phyloP scores from a whole-genome alignment of 108 stramenopile species.

The Fragilariopsis cylindrus region DNA sequence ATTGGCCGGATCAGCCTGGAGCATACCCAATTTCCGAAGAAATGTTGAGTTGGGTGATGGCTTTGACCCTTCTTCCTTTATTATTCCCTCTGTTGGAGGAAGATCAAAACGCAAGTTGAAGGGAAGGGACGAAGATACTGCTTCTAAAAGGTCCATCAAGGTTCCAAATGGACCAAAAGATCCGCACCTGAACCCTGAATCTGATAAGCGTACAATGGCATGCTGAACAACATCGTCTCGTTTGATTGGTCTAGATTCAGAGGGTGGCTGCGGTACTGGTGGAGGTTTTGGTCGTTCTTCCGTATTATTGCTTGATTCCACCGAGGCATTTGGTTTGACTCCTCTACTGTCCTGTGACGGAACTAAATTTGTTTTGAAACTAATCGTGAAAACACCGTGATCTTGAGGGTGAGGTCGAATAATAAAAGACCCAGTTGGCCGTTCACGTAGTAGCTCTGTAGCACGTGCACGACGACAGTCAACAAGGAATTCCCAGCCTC shows the following conservation, averaged over 20 bases:
- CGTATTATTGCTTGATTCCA: slow-evolving; percentile 9
- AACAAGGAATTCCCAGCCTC: slow-evolving; percentile 91
- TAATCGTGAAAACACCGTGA: slow-evolving; percentile 86
- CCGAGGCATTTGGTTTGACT: slow-evolving; percentile 13
- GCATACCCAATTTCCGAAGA: slow-evolving; percentile 67
- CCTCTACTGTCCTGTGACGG: slow-evolving; percentile 39
- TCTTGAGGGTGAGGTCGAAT: slow-evolving; percentile 85
- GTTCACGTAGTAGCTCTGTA: slow-evolving; percentile 70
- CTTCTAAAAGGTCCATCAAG: slow-evolving; percentile 74
- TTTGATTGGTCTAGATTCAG: slow-evolving; percentile 41
- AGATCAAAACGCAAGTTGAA: slow-evolving; percentile 77
- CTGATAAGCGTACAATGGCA: slow-evolving; percentile 83
- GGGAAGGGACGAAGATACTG: slow-evolving; percentile 82
- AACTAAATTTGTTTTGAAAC: slow-evolving; percentile 83
- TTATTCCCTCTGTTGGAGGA: slow-evolving; percentile 76
- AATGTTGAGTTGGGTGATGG: slow-evolving; percentile 78
- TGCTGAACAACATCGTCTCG: slow-evolving; percentile 86
- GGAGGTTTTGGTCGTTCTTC: slow-evolving; percentile 21
- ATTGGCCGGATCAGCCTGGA: slow-evolving; percentile 19
- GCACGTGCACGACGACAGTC: slow-evolving; percentile 83
- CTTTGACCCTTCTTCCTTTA: slow-evolving; percentile 71
- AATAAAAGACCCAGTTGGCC: slow-evolving; percentile 71
- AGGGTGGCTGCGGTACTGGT: slow-evolving; percentile 5
- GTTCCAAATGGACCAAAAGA: slow-evolving; percentile 87
- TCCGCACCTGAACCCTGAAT: slow-evolving; percentile 87